Evolutionary conservation across 805 yeast genomes (phyloP).

Genomic region (Kluyveromyces dobzhanskii): DNA sequence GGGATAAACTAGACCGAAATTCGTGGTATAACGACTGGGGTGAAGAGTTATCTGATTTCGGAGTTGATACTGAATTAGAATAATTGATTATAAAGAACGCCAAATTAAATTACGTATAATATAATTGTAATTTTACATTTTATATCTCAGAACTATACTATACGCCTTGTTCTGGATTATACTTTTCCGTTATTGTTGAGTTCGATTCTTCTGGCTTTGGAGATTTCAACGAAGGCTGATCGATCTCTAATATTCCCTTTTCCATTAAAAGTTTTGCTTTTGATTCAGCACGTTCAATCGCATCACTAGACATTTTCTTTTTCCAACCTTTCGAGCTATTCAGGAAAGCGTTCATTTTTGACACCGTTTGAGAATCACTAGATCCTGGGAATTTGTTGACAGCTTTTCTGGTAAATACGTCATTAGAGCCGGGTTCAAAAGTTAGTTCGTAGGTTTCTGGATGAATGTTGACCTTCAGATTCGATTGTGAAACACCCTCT

Average conservation of each 20-base stretch:
- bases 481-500: conserved; percentile 60
- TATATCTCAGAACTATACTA: no score
- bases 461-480: conserved; percentile 69
- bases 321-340: conserved; percentile 54
- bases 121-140: no score
- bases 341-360: conserved; percentile 32
- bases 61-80: conserved; percentile 73
- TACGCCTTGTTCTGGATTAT: conserved; percentile 5
- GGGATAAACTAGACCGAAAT: conserved; percentile 31
- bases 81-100: conserved; percentile 28
- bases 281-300: conserved; percentile 21
- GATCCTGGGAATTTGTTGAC: conserved; percentile 34
- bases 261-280: conserved; percentile 15
- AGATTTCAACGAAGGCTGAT: background rate
- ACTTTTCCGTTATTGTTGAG: conserved; percentile 9
- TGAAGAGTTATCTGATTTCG: conserved; percentile 76
- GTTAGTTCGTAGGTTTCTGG: conserved; percentile 70
- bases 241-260: conserved; percentile 13
- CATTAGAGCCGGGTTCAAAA: conserved; percentile 72
- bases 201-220: conserved; percentile 7
- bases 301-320: conserved; percentile 36
- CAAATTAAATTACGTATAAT: background rate
- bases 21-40: conserved; percentile 76
- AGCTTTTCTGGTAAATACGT: conserved; percentile 62
- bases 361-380: conserved; percentile 24